phyloP scores from a whole-genome alignment of 371 early-diverging fungal genomes.

The Phascolomyces articulosus region DNA sequence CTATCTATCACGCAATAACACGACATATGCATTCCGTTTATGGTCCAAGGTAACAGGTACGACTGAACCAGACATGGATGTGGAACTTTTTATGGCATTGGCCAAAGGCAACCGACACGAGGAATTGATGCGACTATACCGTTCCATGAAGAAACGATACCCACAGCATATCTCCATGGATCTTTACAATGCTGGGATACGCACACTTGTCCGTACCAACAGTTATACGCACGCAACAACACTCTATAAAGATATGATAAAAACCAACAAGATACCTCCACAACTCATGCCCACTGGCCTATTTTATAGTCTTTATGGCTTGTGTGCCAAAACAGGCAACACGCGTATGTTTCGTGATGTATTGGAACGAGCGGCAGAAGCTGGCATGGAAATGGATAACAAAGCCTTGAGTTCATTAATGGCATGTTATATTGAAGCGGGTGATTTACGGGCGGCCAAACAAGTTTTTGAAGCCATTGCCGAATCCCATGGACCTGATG shows the following conservation, averaged over 20 bases:
- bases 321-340: slow-evolving; percentile 40
- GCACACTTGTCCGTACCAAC: slow-evolving; percentile 22
- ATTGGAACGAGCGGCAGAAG: slow-evolving; percentile 13
- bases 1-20: slow-evolving; percentile 22
- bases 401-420: slow-evolving; percentile 32
- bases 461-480: slow-evolving; percentile 30
- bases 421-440: slow-evolving; percentile 29
- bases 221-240: slow-evolving; percentile 11
- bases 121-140: slow-evolving; percentile 31
- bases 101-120: slow-evolving; percentile 24
- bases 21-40: slow-evolving; percentile 21
- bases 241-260: slow-evolving; percentile 18
- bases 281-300: slow-evolving; percentile 9
- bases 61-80: background rate
- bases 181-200: slow-evolving; percentile 20
- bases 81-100: slow-evolving; percentile 3
- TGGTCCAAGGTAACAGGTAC: slow-evolving; percentile 14
- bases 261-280: slow-evolving; percentile 1
- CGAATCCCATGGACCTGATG: slow-evolving; percentile 35
- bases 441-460: slow-evolving; percentile 28
- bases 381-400: slow-evolving; percentile 22
- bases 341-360: slow-evolving; percentile 24
- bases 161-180: slow-evolving; percentile 19
- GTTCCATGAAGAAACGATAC: slow-evolving; percentile 27
- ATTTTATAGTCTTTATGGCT: slow-evolving; percentile 20